A percentile compares a stretch with the other conserved stretches of the same genome.
Conservation (phyloP, 768 basidiomycete genomes). For the Crucibulum laeve region DNA sequence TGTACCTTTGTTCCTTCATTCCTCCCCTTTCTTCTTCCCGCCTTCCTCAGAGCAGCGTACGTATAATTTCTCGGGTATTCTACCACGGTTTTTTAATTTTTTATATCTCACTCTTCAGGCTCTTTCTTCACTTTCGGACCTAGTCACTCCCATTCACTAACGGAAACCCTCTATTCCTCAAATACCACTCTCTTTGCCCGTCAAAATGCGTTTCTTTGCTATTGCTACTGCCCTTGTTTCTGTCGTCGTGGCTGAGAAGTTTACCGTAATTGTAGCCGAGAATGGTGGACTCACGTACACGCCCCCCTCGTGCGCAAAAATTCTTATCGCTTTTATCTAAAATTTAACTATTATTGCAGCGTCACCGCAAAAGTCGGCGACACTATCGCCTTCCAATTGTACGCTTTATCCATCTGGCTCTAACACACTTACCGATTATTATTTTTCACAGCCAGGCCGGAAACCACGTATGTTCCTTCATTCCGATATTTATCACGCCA, state of each 20-base stretch:
- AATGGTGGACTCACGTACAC: conserved; percentile 18
- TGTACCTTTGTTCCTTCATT: too few species aligned
- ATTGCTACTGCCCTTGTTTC: conserved; percentile 19
- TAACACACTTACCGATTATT: not conserved
- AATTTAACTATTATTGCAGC: conserved; percentile 12
- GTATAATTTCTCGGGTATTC: conserved; percentile 10
- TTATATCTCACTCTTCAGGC: conserved; percentile 10
- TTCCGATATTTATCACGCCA: not conserved
- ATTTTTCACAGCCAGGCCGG: conserved; percentile 23
- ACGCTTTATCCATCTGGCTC: conserved; percentile 6
- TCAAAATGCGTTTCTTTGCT: conserved; percentile 17
- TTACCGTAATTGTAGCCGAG: conserved; percentile 29
- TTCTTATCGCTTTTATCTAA: not conserved
- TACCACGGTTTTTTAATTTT: conserved; percentile 6
- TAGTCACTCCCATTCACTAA: conserved; percentile 11
- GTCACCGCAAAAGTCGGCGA: conserved; percentile 30
- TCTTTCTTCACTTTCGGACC: conserved; percentile 12
- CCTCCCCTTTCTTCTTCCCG: conserved; percentile 10
- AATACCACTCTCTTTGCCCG: not conserved
- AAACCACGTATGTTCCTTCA: conserved; percentile 29
- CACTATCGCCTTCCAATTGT: conserved; percentile 43
- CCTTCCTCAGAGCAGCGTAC: conserved; percentile 27
- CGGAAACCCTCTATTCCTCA: not conserved
- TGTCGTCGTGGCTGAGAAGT: conserved; percentile 21
- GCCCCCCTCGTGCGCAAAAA: conserved; percentile 16